Percentiles rank a stretch among this genome's conserved stretches.
Evolutionary conservation across 306 rosid genomes (phyloP).

Genomic region (Dryas drummondii): DNA sequence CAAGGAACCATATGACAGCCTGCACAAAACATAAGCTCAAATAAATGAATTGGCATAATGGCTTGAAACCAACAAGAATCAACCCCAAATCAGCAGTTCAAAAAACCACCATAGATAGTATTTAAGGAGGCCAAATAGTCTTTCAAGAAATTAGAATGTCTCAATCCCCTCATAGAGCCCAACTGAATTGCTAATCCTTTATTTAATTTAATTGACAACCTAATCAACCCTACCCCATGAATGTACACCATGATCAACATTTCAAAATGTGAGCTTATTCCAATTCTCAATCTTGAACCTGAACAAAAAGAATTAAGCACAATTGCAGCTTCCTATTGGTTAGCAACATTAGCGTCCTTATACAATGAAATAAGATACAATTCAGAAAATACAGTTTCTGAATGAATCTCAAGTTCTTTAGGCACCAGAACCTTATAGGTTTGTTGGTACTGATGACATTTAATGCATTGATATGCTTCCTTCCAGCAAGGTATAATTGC

Average conservation of each 20-base stretch:
- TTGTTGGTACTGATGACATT: neutral
- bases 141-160: neutral
- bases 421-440: neutral
- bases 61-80: neutral
- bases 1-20: slow-evolving; percentile 95
- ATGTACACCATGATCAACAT: neutral
- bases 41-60: slow-evolving; percentile 8
- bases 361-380: neutral
- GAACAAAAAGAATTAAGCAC: neutral
- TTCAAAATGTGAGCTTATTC: neutral
- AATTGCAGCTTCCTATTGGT: neutral
- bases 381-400: neutral
- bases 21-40: slow-evolving; percentile 42
- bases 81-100: neutral
- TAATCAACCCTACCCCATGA: neutral
- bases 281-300: neutral
- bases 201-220: neutral
- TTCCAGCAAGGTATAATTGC: neutral
- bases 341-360: neutral
- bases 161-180: neutral
- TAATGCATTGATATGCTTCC: neutral
- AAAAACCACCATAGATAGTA: neutral
- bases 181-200: neutral
- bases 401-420: neutral
- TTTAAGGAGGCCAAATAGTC: neutral